Evolutionary conservation across 169 alveolate species (phyloP).

Genomic region (Plasmodium gaboni): DNA sequence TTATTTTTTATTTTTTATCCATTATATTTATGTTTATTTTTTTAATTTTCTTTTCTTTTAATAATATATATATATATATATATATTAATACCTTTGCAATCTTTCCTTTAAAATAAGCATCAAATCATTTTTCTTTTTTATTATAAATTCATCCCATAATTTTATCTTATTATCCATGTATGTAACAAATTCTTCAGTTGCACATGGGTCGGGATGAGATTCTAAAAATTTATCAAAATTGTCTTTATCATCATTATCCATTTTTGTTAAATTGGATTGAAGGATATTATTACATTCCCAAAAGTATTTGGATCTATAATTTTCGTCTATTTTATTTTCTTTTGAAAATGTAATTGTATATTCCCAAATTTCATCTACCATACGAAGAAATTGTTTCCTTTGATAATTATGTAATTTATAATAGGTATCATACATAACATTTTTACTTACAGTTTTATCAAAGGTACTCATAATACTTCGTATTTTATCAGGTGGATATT

Average conservation of each 20-base stretch:
- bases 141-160: constrained; percentile 6
- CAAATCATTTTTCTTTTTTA: constrained; percentile 13
- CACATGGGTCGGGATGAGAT: neutral
- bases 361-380: constrained; percentile 15
- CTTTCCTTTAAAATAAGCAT: neutral
- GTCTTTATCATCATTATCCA: constrained; percentile 7
- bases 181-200: constrained; percentile 12
- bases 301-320: constrained; percentile 20
- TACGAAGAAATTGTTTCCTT: constrained; percentile 14
- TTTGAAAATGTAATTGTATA: constrained; percentile 7
- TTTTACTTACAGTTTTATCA: too few species aligned
- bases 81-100: constrained; percentile 1
- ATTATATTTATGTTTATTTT: too few species aligned
- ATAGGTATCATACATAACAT: constrained; percentile 3
- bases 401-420: constrained; percentile 9
- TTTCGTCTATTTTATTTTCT: neutral
- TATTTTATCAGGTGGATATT: too few species aligned
- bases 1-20: too few species aligned
- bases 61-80: too few species aligned
- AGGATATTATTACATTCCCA: constrained; percentile 27
- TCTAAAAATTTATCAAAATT: neutral
- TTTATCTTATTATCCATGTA: constrained; percentile 6
- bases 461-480: too few species aligned
- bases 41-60: too few species aligned
- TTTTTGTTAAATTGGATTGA: constrained; percentile 8